Base-by-base conservation (phyloP, 2,329 filamentous ascomycete species). In the Curvularia lunata region DNA sequence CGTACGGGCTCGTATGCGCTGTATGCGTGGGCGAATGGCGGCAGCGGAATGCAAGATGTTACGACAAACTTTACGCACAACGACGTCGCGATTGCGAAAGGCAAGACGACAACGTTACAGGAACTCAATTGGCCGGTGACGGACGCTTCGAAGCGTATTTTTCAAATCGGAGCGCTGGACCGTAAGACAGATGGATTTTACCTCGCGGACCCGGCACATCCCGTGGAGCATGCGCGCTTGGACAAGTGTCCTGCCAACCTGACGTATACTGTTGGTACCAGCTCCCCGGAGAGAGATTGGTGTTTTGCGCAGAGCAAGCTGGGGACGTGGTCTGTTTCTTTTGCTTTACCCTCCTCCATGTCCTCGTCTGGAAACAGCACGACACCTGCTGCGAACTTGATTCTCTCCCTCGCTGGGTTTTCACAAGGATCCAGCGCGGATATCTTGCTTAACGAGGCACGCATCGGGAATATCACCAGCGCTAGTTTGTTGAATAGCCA, bases 131-230 rank as follows among this genome's bases (percentile, higher is more conserved):
- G 82, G 82, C 63, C 62, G 0, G 69, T 80, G 2, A 76, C 78
- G 0, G 56, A 67, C 18, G 48, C 59, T 0, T 72, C 74, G 19
- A 77, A 75, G 38, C 72, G 72, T 37, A 77, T 84, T 45, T 84
- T 82, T 72, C 82, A 81, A 56, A 73, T 84, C 30, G 82, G 82
- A 23, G 77, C 75, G 18, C 78, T 83, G 18, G 81, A 84, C 61
- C 80, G 80, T 51, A 80, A 77, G 42, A 75, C 77, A 5, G 66
- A 78, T 5, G 81, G 80, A 5, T 84, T 84, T 60, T 70, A 66
- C 1, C 65, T 72, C 47, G 72, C 78, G 40, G 79, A 79, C 8
- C 79, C 79, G 1, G 71, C 76, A 7, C 23, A 27, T 9, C 79
- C 80, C 1, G 76, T 79, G 62, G 69, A 80, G 54, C 82, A 84